These are phyloP conservation scores for Nicotiana undulata DNA, from an alignment of 257 asterid genomes.

Conservation along the genomic window DNA sequence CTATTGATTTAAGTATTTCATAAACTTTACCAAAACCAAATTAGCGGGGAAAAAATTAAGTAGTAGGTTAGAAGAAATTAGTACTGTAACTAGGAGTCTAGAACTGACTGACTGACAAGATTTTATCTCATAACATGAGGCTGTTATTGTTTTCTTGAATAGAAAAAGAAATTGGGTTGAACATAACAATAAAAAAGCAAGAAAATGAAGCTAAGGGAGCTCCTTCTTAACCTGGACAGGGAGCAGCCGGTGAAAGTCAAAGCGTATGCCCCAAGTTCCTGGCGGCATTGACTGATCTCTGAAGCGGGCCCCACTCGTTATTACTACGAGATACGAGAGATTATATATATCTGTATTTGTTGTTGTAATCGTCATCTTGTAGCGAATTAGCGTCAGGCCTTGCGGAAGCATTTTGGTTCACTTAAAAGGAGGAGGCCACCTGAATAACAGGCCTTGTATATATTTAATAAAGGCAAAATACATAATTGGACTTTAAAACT, in stretches of 20 bases:
- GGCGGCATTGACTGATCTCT: slow-evolving; percentile 4
- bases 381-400: not conserved
- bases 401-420: not conserved
- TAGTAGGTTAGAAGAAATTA: not conserved
- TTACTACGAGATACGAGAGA: not conserved
- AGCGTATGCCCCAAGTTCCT: slow-evolving; percentile 8
- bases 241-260: not conserved
- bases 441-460: no score
- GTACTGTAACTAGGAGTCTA: not conserved
- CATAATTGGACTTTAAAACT: no score
- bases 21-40: not conserved
- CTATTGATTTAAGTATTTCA: not conserved
- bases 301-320: not conserved
- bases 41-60: no score
- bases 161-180: not conserved
- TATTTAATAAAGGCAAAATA: no score
- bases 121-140: not conserved
- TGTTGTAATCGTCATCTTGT: not conserved
- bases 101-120: not conserved
- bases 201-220: not conserved
- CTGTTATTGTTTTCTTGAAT: no score
- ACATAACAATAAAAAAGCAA: not conserved
- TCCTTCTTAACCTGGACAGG: not conserved
- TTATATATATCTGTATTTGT: not conserved
- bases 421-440: not conserved